Conservation (phyloP, 306 rosid species). For the Malus sylvestris region DNA sequence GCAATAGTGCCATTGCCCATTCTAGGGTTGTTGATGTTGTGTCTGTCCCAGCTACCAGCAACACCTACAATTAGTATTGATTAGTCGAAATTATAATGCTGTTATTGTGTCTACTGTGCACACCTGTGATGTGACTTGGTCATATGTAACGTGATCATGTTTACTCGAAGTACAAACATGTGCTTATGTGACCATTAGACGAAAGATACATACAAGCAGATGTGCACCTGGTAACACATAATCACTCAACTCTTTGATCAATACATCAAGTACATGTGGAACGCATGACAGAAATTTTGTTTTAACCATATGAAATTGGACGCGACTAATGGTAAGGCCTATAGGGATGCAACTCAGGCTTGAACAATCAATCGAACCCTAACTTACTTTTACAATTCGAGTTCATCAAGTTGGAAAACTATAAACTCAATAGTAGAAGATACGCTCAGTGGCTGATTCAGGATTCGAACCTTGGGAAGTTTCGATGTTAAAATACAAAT, state of each 20-base stretch:
- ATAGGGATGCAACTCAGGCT: too few relatives aligned
- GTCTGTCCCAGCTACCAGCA: slow-evolving; percentile 18
- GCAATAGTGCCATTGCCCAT: slow-evolving; percentile 21
- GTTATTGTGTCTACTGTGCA: neutral
- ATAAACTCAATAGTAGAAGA: too few relatives aligned
- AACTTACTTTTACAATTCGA: too few relatives aligned
- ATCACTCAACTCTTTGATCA: neutral
- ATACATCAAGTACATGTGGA: neutral
- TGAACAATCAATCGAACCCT: too few relatives aligned
- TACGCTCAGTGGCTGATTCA: too few relatives aligned
- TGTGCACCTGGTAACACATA: neutral
- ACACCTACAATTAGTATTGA: neutral
- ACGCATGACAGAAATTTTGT: too few relatives aligned
- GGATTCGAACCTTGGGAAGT: too few relatives aligned
- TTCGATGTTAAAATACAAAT: too few relatives aligned
- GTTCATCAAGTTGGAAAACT: too few relatives aligned
- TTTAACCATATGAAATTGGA: too few relatives aligned
- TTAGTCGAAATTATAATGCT: neutral
- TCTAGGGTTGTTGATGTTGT: slow-evolving; percentile 6
- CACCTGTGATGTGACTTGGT: neutral
- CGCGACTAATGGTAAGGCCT: too few relatives aligned
- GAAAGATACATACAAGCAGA: neutral
- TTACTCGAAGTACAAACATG: neutral
- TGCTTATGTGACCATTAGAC: neutral
- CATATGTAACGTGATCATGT: neutral